Evolutionary conservation across 345 rosid genomes (phyloP), one percentile per base, ranked within the genome.

Genomic region (Heritiera littoralis): DNA sequence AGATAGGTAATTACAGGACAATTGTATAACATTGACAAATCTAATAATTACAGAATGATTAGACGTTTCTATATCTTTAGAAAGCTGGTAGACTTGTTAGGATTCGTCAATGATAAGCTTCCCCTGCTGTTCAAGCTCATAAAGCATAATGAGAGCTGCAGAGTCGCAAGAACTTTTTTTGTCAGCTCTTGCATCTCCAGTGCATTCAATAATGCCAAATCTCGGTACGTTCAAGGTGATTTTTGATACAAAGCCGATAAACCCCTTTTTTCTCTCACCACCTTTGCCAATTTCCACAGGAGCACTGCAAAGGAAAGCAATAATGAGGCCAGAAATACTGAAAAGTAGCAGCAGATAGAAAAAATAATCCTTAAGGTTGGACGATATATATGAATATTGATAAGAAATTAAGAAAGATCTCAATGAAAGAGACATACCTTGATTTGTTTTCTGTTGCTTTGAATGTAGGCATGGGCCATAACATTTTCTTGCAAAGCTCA

Each of bases 131-230:
- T 88, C 80, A 45, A 96, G 95, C 84, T 89, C 89, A 4, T 86
- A 56, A 49, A 96, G 90, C 83, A 92, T 56, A 30, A 76, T 65
- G 5, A 91, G 80, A 7, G 93, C 92, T 18, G 99, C 99, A 15
- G 95, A 90, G 84, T 94, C 99, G 0, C 41, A 89, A 0, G 98
- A 91, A 59, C 92, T 87, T 81, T 92, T 94, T 91, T 96, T 96
- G 81, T 96, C 97, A 12, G 95, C 88, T 81, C 84, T 91, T 30
- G 89, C 84, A 32, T 89, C 91, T 52, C 99, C 97, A 0, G 78
- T 61, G 77, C 88, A 89, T 80, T 83, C 82, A 43, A 90, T 79
- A 40, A 43, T 55, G n/a, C 94, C 94, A 7, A 43, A 81, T 12
- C 72, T 72, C 0, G 97, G 94, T 68, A 94, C 77, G 69, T 80